Conservation (phyloP, 306 rosid species). For the Cucumis hystrix region DNA sequence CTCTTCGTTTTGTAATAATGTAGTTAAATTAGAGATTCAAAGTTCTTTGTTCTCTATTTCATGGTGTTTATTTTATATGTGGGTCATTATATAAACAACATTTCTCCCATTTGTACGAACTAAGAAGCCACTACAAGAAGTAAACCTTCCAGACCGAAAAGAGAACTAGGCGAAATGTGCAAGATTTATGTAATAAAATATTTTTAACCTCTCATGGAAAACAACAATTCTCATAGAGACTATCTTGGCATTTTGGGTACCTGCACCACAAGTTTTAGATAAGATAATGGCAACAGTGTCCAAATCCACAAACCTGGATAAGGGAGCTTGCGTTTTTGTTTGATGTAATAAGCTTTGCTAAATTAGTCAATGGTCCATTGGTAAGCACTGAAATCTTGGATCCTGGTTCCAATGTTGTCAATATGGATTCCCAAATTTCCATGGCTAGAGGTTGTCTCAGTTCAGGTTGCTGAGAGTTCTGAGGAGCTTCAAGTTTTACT, state of each 20-base stretch:
- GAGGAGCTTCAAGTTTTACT: constrained; percentile 41
- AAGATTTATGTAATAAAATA: neutral
- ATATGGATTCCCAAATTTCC: constrained; percentile 64
- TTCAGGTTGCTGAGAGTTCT: constrained; percentile 54
- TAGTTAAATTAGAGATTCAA: neutral
- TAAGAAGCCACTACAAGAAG: neutral
- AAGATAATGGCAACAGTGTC: neutral
- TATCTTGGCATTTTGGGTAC: neutral
- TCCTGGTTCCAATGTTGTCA: constrained; percentile 34
- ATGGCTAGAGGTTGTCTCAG: constrained; percentile 58
- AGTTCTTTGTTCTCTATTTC: neutral
- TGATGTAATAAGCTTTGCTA: constrained; percentile 47
- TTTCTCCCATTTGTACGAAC: neutral
- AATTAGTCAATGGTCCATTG: constrained; percentile 89
- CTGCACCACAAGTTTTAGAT: neutral
- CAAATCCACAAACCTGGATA: constrained; percentile 41
- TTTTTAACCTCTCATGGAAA: neutral
- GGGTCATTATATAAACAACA: neutral
- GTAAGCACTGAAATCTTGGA: constrained; percentile 67
- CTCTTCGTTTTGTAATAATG: neutral
- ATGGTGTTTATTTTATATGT: neutral
- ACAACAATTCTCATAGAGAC: neutral
- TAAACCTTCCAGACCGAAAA: neutral
- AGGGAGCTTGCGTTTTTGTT: constrained; percentile 28
- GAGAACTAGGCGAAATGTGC: neutral